phyloP scores from a whole-genome alignment of 176 grass and related monocot species.

The Saccharum spontaneum region DNA sequence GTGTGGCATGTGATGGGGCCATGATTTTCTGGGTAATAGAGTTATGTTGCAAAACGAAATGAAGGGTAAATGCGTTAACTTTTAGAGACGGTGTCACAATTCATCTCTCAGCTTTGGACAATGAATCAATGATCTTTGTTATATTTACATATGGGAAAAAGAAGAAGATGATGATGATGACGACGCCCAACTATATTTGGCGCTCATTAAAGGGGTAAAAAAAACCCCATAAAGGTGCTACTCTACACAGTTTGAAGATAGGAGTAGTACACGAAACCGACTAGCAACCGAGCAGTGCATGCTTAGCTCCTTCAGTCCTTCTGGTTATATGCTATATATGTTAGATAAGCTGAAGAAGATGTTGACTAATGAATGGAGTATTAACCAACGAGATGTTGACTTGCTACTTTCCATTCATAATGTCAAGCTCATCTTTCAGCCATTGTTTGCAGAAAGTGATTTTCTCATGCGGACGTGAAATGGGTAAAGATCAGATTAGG shows the following conservation, averaged over 20 bases:
- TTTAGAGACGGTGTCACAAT: too few species aligned
- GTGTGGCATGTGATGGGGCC: too few species aligned
- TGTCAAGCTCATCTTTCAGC: neutral
- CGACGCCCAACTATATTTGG: neutral
- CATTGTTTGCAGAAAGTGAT: neutral
- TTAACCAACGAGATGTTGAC: neutral
- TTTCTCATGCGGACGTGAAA: neutral
- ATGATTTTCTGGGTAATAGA: too few species aligned
- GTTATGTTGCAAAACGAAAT: too few species aligned
- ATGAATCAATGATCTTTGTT: neutral
- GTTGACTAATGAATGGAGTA: too few species aligned
- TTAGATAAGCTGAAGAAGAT: too few species aligned
- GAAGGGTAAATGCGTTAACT: too few species aligned
- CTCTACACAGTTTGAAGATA: neutral
- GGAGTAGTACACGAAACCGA: neutral
- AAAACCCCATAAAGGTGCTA: neutral
- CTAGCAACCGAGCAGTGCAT: neutral
- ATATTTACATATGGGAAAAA: neutral
- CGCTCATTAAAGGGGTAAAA: neutral
- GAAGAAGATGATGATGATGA: neutral
- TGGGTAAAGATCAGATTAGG: neutral
- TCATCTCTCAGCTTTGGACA: neutral
- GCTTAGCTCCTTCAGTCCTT: too few species aligned
- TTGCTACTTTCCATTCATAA: neutral
- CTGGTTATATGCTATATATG: too few species aligned